Base-by-base conservation (phyloP, 2,329 filamentous ascomycete genomes). In the Penicillium sp. region DNA sequence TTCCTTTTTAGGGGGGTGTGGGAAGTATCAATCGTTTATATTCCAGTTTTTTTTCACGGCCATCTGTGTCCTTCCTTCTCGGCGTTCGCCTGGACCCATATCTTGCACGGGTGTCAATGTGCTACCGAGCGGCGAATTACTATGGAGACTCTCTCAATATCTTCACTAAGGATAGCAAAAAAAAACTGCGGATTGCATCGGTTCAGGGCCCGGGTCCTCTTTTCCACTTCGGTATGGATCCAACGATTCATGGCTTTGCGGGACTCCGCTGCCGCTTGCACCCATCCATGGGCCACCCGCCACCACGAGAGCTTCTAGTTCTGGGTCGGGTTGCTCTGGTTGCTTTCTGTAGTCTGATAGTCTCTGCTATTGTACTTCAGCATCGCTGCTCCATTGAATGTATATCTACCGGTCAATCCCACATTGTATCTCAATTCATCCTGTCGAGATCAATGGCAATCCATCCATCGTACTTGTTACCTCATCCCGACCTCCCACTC, bases 121-220 rank as follows among this genome's bases (percentile, higher is more conserved):
- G 33, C 26, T 40, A 28, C 48, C 38, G 22, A 59, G 59, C 52
- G 62, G 62, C 59, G 58, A 48, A 28, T 28, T 28, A 57, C 40
- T 53, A 59, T 64, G 53, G 59, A 59, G 59, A 52, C 61, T 22
- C 26, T 35, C 53, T 14, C 43, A 37, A 49, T 56, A 59, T 59
- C 52, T 57, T 57, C 42, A 40, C 33, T n/a, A 59, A 52, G 46
- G 54, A 30, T 42, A 33, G 30, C 6, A 28, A 10, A 42, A 10
- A 42, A 33, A 56, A 56, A 30, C 33, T 45, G 45, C 51, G 55
- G 55, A 59, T 52, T 63, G 33, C 52, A 59, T 64, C 59, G 59
- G 59, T 40, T 19, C 30, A 25, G 8, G 16, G 33, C 52, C 11
- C 28, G 57, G 55, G n/a, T 30, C 56, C 40, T 25, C 28, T 14